Evolutionary conservation across 2,329 filamentous ascomycete genomes (phyloP).

Genomic region (Tolypocladium endophyticum): DNA sequence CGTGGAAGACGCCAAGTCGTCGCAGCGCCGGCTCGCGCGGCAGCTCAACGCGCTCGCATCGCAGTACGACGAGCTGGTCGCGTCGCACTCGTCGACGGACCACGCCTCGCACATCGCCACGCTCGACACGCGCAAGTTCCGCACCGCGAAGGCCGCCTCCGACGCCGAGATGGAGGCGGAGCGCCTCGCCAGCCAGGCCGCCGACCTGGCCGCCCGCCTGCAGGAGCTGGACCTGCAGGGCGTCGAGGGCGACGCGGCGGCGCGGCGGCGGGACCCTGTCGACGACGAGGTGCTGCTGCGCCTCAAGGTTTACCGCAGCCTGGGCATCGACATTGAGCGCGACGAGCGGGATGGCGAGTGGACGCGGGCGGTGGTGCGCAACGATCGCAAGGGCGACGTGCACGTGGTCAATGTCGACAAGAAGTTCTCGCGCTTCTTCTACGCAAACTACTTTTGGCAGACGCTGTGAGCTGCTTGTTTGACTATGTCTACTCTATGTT

Average conservation of each 20-base stretch:
- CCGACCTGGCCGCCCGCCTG: conserved; percentile 62
- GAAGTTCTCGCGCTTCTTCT: conserved; percentile 85
- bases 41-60: conserved; percentile 63
- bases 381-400: conserved; percentile 79
- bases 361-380: conserved; percentile 74
- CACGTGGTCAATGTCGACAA: conserved; percentile 91
- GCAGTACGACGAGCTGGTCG: conserved; percentile 67
- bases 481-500: neutral
- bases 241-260: conserved; percentile 64
- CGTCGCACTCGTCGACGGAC: conserved; percentile 63
- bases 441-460: conserved; percentile 94
- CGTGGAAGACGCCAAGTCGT: conserved; percentile 56
- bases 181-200: conserved; percentile 68
- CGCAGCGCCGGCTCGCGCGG: conserved; percentile 63
- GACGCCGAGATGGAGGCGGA: conserved; percentile 94
- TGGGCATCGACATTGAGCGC: conserved; percentile 80
- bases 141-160: conserved; percentile 79
- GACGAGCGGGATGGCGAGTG: conserved; percentile 69
- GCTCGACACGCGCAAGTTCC: conserved; percentile 89
- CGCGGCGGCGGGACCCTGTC: conserved; percentile 29
- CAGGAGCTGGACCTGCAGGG: conserved; percentile 81
- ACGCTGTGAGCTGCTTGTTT: conserved; percentile 44
- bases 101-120: conserved; percentile 79
- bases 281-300: conserved; percentile 62
- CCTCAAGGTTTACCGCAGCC: conserved; percentile 79